Evolutionary conservation across 148 eudicot genomes (phyloP).

Genomic region (Amaranthus cruentus): DNA sequence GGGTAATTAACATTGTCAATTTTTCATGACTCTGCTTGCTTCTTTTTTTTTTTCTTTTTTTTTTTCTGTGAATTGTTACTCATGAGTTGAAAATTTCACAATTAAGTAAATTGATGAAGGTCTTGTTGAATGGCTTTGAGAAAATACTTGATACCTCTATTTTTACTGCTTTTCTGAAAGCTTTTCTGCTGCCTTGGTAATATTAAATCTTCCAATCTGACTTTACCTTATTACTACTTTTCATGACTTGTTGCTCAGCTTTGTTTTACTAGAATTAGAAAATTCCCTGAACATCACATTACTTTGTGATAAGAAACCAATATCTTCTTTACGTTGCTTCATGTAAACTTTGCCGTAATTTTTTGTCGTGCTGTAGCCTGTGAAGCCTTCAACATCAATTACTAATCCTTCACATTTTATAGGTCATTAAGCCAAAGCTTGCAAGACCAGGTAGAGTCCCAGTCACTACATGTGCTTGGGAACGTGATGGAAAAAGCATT

Average conservation of each 20-base stretch:
- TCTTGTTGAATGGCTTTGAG: too few species aligned
- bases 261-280: background rate
- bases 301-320: background rate
- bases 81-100: too few species aligned
- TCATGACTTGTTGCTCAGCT: background rate
- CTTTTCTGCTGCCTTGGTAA: background rate
- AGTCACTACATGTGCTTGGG: slow-evolving; percentile 91
- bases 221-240: background rate
- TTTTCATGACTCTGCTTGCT: too few species aligned
- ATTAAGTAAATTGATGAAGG: too few species aligned
- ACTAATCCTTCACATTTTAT: slow-evolving; percentile 13
- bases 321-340: background rate
- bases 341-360: slow-evolving; percentile 3
- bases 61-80: too few species aligned
- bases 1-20: too few species aligned
- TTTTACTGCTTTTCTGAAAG: background rate
- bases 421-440: slow-evolving; percentile 98
- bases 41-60: too few species aligned
- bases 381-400: slow-evolving; percentile 5
- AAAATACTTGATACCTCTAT: too few species aligned
- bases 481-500: slow-evolving; percentile 81
- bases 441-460: slow-evolving; percentile 86
- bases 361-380: slow-evolving; percentile 1
- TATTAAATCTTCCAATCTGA: background rate
- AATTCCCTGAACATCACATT: background rate